Conservation (phyloP, 352 stramenopile genomes). For the Phytophthora hibernalis region DNA sequence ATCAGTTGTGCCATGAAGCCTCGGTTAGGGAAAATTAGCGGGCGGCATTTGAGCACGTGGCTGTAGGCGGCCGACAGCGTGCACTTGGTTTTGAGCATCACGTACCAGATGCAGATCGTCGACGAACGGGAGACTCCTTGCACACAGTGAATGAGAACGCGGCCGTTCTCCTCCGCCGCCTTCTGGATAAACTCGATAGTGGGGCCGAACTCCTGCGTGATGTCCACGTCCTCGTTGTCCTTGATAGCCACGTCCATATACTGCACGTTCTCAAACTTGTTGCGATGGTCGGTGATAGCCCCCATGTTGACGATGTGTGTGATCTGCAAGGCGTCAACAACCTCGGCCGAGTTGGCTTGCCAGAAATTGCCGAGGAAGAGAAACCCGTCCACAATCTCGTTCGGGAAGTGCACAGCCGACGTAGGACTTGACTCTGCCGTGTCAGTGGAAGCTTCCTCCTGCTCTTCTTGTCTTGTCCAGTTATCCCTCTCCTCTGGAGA, state of each 20-base stretch:
- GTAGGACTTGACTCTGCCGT: conserved; percentile 12
- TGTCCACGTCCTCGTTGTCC: conserved; percentile 69
- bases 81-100: conserved; percentile 78
- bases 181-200: conserved; percentile 67
- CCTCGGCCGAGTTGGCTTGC: conserved; percentile 71
- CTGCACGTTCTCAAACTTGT: conserved; percentile 56
- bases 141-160: conserved; percentile 87
- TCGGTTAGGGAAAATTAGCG: conserved; percentile 82
- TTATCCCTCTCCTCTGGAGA: conserved; percentile 17
- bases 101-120: conserved; percentile 82
- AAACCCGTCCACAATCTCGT: conserved; percentile 80
- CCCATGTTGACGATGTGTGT: conserved; percentile 83
- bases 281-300: conserved; percentile 64
- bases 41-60: conserved; percentile 78
- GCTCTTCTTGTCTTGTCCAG: conserved; percentile 2
- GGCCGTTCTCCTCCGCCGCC: conserved; percentile 34
- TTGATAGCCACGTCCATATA: conserved; percentile 75
- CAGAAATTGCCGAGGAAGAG: conserved; percentile 84
- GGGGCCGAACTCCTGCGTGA: conserved; percentile 55
- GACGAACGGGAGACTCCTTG: conserved; percentile 82
- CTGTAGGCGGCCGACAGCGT: conserved; percentile 81
- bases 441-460: conserved; percentile 6
- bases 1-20: conserved; percentile 85
- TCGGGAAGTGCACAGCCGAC: conserved; percentile 60
- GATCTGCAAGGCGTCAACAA: conserved; percentile 65